Percentiles rank a stretch among this genome's conserved stretches.
These are phyloP conservation scores for Stylosanthes scabra DNA, from an alignment of 331 rosid genomes.

Conservation along the genomic window DNA sequence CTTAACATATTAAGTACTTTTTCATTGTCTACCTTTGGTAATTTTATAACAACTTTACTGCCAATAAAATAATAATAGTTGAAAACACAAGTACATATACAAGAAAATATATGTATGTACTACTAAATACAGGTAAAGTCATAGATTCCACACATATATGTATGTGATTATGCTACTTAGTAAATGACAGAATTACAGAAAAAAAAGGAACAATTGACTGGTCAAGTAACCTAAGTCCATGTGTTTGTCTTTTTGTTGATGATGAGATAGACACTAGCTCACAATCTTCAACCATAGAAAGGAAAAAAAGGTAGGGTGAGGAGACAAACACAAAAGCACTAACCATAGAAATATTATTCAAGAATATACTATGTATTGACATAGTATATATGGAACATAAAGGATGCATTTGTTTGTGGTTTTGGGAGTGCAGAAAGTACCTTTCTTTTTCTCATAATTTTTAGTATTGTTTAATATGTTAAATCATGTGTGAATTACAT, in stretches of 20 bases:
- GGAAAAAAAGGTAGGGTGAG: neutral
- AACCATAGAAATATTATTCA: neutral
- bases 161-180: neutral
- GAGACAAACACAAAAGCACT: neutral
- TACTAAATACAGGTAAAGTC: neutral
- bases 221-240: neutral
- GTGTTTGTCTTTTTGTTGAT: constrained; percentile 31
- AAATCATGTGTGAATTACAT: no score
- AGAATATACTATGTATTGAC: no score
- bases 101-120: no score
- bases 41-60: no score
- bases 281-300: neutral
- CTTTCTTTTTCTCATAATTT: no score
- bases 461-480: no score
- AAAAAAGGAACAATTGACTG: neutral
- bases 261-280: neutral
- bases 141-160: neutral
- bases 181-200: constrained; percentile 5
- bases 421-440: no score
- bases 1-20: constrained; percentile 17
- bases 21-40: neutral
- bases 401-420: no score
- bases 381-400: no score
- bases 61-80: no score
- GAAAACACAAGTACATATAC: no score